Percentiles rank a stretch among this genome's conserved stretches.
These are phyloP conservation scores for Termitomyces sp. DNA, from an alignment of 768 basidiomycete genomes.

Conservation along the genomic window DNA sequence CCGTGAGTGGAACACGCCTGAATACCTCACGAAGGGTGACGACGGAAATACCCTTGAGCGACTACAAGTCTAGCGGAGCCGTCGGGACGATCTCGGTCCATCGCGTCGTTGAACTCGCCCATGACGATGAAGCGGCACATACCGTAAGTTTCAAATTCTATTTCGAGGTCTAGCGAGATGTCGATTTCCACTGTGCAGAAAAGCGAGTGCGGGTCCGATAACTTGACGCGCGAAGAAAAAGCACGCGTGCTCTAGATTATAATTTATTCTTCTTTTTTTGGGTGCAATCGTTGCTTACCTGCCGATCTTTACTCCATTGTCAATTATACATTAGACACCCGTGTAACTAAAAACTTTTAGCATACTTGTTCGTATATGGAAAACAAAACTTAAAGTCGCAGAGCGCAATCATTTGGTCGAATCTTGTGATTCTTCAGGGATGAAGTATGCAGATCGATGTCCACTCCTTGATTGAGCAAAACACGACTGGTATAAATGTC, in stretches of 20 bases:
- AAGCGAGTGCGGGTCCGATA: conserved; percentile 3
- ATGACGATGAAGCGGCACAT: conserved; percentile 10
- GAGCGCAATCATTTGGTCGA: background rate
- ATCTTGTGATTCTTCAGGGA: no score
- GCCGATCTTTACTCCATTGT: conserved; percentile 3
- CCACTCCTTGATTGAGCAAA: no score
- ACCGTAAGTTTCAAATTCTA: conserved; percentile 1
- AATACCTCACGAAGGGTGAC: conserved; percentile 2
- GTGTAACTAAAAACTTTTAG: background rate
- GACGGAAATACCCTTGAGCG: conserved; percentile 16
- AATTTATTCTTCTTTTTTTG: background rate
- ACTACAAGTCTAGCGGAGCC: conserved; percentile 14
- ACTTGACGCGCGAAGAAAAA: conserved; percentile 2
- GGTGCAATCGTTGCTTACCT: background rate
- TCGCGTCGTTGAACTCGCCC: conserved; percentile 16
- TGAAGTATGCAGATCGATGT: no score
- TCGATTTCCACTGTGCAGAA: background rate
- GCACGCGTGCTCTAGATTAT: background rate
- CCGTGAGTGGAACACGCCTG: conserved; percentile 1
- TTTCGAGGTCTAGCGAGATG: background rate
- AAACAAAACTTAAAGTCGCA: background rate
- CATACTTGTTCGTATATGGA: background rate
- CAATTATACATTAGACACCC: conserved; percentile 1
- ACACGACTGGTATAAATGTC: no score
- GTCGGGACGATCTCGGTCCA: conserved; percentile 15